Conservation (phyloP, 306 rosid genomes). For the Rosa chinensis region DNA sequence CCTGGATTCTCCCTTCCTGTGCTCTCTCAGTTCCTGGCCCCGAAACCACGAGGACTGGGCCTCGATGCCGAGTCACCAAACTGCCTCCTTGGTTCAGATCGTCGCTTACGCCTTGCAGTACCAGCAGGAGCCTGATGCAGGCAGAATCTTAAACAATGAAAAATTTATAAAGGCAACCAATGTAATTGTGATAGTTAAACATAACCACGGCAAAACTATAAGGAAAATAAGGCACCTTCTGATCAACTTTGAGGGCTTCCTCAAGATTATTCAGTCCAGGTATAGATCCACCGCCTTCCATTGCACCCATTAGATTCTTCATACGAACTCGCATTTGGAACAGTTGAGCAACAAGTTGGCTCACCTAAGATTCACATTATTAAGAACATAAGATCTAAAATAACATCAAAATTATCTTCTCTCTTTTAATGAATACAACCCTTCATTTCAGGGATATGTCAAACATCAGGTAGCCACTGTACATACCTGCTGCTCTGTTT, state of each 20-base stretch:
- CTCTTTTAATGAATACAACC: not conserved
- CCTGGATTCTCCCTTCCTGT: constrained; percentile 21
- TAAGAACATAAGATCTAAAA: constrained; percentile 18
- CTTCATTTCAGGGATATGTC: constrained; percentile 6
- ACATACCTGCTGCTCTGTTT: constrained; percentile 91
- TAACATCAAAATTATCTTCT: not conserved
- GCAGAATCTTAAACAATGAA: constrained; percentile 13
- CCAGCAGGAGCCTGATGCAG: constrained; percentile 71
- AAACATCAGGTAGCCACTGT: constrained; percentile 22
- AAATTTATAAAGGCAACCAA: not conserved
- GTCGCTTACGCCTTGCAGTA: constrained; percentile 86
- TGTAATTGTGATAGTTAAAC: not conserved
- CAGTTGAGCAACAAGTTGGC: constrained; percentile 87
- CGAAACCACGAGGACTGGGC: constrained; percentile 88
- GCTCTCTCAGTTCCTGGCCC: constrained; percentile 52
- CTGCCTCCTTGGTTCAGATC: constrained; percentile 52
- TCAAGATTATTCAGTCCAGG: constrained; percentile 84
- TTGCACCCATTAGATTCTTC: constrained; percentile 91
- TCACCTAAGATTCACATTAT: constrained; percentile 53
- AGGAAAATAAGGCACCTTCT: constrained; percentile 56
- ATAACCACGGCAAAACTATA: not conserved
- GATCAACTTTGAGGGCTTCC: constrained; percentile 84
- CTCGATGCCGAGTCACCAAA: constrained; percentile 55
- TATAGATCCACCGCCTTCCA: constrained; percentile 78
- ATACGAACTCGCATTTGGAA: constrained; percentile 96